Percentiles rank a stretch among this genome's conserved stretches.
Evolutionary conservation across 768 basidiomycete genomes (phyloP).

Genomic region (Fomitopsis serialis): DNA sequence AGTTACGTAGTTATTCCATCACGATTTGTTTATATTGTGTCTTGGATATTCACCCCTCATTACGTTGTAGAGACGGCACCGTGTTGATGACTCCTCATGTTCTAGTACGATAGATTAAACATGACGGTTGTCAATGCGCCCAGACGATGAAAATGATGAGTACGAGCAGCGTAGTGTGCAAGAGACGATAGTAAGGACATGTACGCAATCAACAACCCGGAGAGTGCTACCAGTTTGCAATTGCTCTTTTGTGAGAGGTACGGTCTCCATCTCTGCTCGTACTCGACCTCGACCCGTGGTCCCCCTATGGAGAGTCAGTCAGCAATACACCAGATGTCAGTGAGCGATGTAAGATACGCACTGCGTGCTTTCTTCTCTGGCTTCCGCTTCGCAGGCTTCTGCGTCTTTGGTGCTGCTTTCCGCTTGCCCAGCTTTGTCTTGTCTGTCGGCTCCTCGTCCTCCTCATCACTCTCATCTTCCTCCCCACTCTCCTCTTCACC

Average conservation of each 20-base stretch:
- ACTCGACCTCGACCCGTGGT: conserved; percentile 90
- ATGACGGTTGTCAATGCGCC: too few species aligned
- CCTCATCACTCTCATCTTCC: conserved; percentile 35
- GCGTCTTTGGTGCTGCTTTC: conserved; percentile 43
- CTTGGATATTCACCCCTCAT: not conserved
- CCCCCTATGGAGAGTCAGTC: conserved; percentile 39
- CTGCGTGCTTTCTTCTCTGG: conserved; percentile 59
- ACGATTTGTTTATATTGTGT: not conserved
- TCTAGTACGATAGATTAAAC: not conserved
- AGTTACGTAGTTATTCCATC: not conserved
- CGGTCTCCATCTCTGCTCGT: conserved; percentile 82
- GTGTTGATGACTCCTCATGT: not conserved
- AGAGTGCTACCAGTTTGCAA: conserved; percentile 20
- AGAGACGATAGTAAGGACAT: too few species aligned
- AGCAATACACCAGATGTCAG: conserved; percentile 1
- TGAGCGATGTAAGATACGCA: conserved; percentile 27
- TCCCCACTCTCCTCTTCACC: conserved; percentile 42
- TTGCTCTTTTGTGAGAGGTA: conserved; percentile 24
- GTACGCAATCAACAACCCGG: too few species aligned
- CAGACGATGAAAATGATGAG: too few species aligned
- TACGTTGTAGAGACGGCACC: too few species aligned
- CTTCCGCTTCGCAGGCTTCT: conserved; percentile 44
- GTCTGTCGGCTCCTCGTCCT: conserved; percentile 26
- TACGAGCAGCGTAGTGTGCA: too few species aligned
- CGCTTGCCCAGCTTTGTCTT: conserved; percentile 61